phyloP scores from a whole-genome alignment of 805 yeast genomes.

The Candida berthetii region DNA sequence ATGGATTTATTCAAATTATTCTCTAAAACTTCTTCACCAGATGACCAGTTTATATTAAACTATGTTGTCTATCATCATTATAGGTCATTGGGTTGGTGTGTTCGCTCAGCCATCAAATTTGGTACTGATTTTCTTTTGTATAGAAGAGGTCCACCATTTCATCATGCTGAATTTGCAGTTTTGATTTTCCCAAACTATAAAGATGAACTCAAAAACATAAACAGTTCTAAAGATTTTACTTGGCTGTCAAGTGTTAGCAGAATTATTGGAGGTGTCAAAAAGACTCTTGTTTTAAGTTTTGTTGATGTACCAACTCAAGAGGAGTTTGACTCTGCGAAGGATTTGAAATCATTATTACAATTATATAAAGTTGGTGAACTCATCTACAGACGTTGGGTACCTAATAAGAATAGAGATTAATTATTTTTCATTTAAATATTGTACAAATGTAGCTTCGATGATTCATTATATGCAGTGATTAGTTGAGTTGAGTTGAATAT shows the following conservation, averaged over 20 bases:
- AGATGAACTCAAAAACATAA: slow-evolving; percentile 22
- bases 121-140: slow-evolving; percentile 84
- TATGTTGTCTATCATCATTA: slow-evolving; percentile 83
- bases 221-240: slow-evolving; percentile 34
- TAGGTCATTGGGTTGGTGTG: slow-evolving; percentile 92
- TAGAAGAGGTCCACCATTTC: slow-evolving; percentile 90
- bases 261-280: slow-evolving; percentile 83
- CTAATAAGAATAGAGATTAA: slow-evolving; percentile 76
- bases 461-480: neutral
- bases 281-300: slow-evolving; percentile 63
- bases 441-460: too few species aligned
- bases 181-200: slow-evolving; percentile 36
- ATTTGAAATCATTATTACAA: slow-evolving; percentile 29
- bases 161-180: slow-evolving; percentile 86
- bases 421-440: neutral
- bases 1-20: slow-evolving; percentile 9
- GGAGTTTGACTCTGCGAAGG: slow-evolving; percentile 18
- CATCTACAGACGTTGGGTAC: slow-evolving; percentile 76
- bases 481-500: neutral
- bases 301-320: slow-evolving; percentile 48
- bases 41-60: slow-evolving; percentile 23
- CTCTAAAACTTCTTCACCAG: slow-evolving; percentile 3
- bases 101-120: slow-evolving; percentile 84
- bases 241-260: slow-evolving; percentile 70
- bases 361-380: slow-evolving; percentile 56